Evolutionary conservation across 108 stramenopile genomes (phyloP).

Genomic region (Epithemia pelagica): DNA sequence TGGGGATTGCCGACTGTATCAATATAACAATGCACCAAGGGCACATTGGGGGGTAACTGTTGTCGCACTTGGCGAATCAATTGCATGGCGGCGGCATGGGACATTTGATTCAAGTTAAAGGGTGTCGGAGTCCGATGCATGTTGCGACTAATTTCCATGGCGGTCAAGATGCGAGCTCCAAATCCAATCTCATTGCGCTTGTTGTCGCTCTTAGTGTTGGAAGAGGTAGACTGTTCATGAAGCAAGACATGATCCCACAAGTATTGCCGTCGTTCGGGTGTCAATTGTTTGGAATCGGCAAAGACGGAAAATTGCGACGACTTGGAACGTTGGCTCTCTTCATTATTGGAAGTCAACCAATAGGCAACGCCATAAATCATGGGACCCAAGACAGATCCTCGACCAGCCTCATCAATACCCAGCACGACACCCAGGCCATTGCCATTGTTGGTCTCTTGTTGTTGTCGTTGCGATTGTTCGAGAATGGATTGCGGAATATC

Average conservation of each 20-base stretch:
- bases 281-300: background rate
- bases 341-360: constrained; percentile 36
- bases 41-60: constrained; percentile 48
- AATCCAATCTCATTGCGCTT: constrained; percentile 48
- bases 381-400: constrained; percentile 82
- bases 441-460: background rate
- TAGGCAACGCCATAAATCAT: constrained; percentile 83
- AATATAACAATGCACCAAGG: constrained; percentile 60
- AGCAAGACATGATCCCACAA: background rate
- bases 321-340: background rate
- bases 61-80: constrained; percentile 71
- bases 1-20: constrained; percentile 84
- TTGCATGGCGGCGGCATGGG: constrained; percentile 69
- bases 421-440: constrained; percentile 28
- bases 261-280: background rate
- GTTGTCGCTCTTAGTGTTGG: background rate
- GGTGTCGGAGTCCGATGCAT: constrained; percentile 64
- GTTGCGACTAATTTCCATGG: constrained; percentile 73
- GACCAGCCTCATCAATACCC: constrained; percentile 76
- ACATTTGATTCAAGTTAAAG: constrained; percentile 84
- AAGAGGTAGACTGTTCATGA: background rate
- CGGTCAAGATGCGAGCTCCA: constrained; percentile 57
- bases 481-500: constrained; percentile 40
- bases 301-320: background rate
- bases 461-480: background rate